These are phyloP conservation scores for Lentinula sp. DNA, from an alignment of 768 basidiomycete species.

Conservation along the genomic window DNA sequence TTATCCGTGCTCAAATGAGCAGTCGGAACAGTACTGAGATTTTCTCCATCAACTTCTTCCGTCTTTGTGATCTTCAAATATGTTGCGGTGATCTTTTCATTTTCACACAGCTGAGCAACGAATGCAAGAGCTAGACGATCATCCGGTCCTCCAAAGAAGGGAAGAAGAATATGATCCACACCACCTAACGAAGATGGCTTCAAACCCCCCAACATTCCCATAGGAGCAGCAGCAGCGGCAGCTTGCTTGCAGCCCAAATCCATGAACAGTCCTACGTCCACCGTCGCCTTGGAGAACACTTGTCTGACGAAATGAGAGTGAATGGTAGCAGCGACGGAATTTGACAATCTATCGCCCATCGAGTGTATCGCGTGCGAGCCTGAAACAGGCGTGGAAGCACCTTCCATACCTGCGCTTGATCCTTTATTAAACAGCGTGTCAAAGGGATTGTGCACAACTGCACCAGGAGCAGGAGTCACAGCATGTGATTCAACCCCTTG, in stretches of 20 bases:
- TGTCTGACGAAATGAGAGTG: slow-evolving; percentile 84
- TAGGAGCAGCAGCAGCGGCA: slow-evolving; percentile 19
- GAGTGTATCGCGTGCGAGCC: slow-evolving; percentile 3
- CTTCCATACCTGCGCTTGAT: not conserved
- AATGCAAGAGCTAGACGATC: slow-evolving; percentile 84
- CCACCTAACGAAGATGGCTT: not conserved
- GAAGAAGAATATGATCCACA: slow-evolving; percentile 61
- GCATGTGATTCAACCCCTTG: not conserved
- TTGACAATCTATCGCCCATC: slow-evolving; percentile 21
- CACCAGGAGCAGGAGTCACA: not conserved
- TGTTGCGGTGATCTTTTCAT: slow-evolving; percentile 63
- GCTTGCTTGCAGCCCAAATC: slow-evolving; percentile 40
- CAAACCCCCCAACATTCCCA: not conserved
- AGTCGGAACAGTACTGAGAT: slow-evolving; percentile 16
- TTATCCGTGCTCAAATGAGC: slow-evolving; percentile 20
- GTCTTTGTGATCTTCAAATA: slow-evolving; percentile 59
- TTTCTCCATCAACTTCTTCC: slow-evolving; percentile 21
- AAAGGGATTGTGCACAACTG: slow-evolving; percentile 54
- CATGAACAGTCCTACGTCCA: slow-evolving; percentile 79
- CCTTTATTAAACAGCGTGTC: slow-evolving; percentile 51
- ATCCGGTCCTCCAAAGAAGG: slow-evolving; percentile 94
- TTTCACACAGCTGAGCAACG: slow-evolving; percentile 76
- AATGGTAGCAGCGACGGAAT: slow-evolving; percentile 38
- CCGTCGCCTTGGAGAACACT: slow-evolving; percentile 64
- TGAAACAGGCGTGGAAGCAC: slow-evolving; percentile 19